Evolutionary conservation across 805 yeast species (phyloP), one percentile per base, ranked within the genome.

Genomic region (Hanseniaspora hatyaiensis): DNA sequence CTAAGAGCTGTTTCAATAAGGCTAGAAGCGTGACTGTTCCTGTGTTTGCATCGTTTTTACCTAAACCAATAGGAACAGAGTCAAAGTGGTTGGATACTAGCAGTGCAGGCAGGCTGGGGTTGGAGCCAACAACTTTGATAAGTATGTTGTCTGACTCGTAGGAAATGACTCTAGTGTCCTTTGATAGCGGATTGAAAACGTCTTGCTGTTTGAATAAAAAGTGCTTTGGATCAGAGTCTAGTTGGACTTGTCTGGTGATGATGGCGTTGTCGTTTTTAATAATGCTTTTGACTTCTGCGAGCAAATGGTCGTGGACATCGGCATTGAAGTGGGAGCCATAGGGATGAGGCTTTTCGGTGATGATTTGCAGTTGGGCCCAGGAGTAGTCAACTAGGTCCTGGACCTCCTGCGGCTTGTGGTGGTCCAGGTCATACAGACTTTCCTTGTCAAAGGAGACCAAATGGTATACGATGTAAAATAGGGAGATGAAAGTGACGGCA

Each of bases 31-130:
- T 72, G 1, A 87, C 94, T 51, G 85, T 70, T 8, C 96, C 96
- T 67, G 79, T 78, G 1, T 96, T 96, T 58, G 86, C 95, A 60
- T 88, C 96, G 2, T 96, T 88, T 1, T 92, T 77, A 26, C 96
- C 96, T 55, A 68, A 77, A 4, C 86, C 78, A 2, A 94, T 76
- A 18, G 95, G 94, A 6, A 87, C 96, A 6, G 89, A 77, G 64
- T 87, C 96, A 57, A 68, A 88, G 65, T 88, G 96, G 4, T 96
- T 87, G 55, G 92, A 80, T 3, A 88, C 59, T 34, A 87, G 63
- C 3, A 87, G 61, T 0, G 87, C 94, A 1, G 82, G 80, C 42
- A 82, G 63, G 1, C 71, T 65, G 45, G 80, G 66, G 26, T 40
- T 18, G 12, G 67, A 59, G 22, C 96, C 96, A 56, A 77, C 71